phyloP scores from a whole-genome alignment of 352 stramenopile genomes.

The Globisporangium radiosum region DNA sequence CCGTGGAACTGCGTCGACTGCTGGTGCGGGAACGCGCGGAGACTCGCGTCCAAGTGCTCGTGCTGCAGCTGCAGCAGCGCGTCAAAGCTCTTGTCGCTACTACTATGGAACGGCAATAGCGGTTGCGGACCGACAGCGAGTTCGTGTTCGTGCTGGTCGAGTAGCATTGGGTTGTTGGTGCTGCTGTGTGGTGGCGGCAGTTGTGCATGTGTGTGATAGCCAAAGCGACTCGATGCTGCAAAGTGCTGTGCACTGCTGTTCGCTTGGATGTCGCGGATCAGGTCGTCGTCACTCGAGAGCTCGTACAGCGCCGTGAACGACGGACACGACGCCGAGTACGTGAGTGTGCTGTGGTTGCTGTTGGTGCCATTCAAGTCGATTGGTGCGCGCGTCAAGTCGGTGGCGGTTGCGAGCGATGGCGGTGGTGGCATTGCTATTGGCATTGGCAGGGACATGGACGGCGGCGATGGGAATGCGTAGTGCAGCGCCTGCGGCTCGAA shows the following conservation, averaged over 20 bases:
- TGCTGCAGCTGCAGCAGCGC: conserved; percentile 58
- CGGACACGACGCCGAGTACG: conserved; percentile 67
- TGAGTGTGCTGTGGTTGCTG: conserved; percentile 22
- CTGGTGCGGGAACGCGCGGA: conserved; percentile 39
- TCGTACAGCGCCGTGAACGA: conserved; percentile 67
- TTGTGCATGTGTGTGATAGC: not conserved
- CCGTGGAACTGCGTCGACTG: conserved; percentile 18
- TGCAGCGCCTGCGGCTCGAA: conserved; percentile 10
- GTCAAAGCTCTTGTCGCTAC: conserved; percentile 36
- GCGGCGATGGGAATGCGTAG: conserved; percentile 7
- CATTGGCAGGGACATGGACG: too few relatives aligned
- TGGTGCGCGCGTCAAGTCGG: conserved; percentile 3
- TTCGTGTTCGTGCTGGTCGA: not conserved
- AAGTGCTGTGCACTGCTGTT: not conserved
- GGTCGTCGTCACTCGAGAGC: conserved; percentile 37
- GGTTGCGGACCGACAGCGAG: not conserved
- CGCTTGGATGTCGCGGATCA: conserved; percentile 30
- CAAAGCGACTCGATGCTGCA: too few relatives aligned
- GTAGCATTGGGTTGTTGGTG: not conserved
- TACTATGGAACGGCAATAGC: not conserved
- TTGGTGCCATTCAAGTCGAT: not conserved
- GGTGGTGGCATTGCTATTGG: not conserved
- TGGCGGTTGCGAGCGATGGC: not conserved
- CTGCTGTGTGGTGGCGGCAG: not conserved
- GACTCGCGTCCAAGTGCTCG: conserved; percentile 24